Evolutionary conservation across 805 yeast genomes (phyloP).

Genomic region (Maudiozyma saulgeensis): DNA sequence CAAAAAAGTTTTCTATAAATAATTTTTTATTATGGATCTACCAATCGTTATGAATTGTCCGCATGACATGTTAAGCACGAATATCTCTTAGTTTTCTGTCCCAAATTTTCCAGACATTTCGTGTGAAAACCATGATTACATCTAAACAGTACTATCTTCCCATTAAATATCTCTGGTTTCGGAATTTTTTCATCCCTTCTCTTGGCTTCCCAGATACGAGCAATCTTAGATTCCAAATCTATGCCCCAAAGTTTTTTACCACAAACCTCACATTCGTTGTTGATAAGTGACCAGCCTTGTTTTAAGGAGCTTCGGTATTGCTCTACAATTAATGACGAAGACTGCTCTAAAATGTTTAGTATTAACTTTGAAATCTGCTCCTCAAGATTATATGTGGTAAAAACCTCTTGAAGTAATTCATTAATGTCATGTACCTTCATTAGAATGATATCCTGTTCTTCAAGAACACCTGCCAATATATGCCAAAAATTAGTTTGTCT

Average conservation of each 20-base stretch:
- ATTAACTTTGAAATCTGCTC: conserved; percentile 43
- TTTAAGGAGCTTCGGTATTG: conserved; percentile 34
- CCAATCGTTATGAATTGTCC: not conserved
- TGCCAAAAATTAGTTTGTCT: conserved; percentile 37
- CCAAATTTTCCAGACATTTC: conserved; percentile 22
- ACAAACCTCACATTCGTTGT: conserved; percentile 63
- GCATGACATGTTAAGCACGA: conserved; percentile 17
- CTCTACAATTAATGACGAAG: conserved; percentile 40
- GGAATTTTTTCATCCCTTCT: conserved; percentile 21
- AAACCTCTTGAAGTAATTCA: conserved; percentile 51
- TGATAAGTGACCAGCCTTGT: conserved; percentile 56
- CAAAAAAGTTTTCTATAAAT: not conserved
- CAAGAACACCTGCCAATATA: conserved; percentile 47
- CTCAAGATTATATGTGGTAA: conserved; percentile 57
- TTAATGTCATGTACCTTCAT: conserved; percentile 53
- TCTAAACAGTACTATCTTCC: conserved; percentile 14
- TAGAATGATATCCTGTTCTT: conserved; percentile 35
- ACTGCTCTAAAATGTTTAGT: conserved; percentile 45
- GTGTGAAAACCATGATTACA: conserved; percentile 27
- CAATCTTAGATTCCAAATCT: conserved; percentile 40
- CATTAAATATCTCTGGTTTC: not conserved
- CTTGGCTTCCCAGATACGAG: conserved; percentile 48
- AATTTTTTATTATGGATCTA: not conserved
- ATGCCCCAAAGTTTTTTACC: conserved; percentile 67
- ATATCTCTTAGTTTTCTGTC: conserved; percentile 13